A percentile compares a stretch with the other conserved stretches of the same genome.
Conservation (phyloP, 179 eudicot species). For the Nepenthes alata region DNA sequence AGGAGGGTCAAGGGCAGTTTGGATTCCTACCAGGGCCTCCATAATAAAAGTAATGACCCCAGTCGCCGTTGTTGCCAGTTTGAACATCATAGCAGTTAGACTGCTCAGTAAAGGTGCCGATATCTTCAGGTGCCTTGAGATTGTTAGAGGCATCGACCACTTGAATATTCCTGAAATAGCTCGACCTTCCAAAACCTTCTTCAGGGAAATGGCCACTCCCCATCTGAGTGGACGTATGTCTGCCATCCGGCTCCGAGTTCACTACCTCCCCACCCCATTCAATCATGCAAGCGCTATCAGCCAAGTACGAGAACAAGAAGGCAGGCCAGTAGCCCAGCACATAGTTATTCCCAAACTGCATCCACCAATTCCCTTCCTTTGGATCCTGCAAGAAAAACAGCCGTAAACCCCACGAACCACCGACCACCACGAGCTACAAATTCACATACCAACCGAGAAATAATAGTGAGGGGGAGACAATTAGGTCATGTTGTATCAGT, state of each 20-base stretch:
- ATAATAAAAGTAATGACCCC: slow-evolving; percentile 84
- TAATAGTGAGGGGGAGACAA: neutral
- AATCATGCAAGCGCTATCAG: slow-evolving; percentile 89
- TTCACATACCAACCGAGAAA: neutral
- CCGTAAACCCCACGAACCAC: neutral
- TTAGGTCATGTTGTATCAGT: neutral
- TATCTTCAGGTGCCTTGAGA: slow-evolving; percentile 69
- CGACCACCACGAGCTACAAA: neutral
- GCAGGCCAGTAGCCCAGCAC: slow-evolving; percentile 93
- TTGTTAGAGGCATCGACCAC: slow-evolving; percentile 80
- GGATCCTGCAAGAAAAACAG: slow-evolving; percentile 46
- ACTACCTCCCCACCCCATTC: slow-evolving; percentile 98
- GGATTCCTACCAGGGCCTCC: slow-evolving; percentile 87
- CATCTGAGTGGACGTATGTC: slow-evolving; percentile 82
- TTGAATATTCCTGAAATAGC: slow-evolving; percentile 84
- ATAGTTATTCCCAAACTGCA: slow-evolving; percentile 82
- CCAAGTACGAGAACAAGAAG: slow-evolving; percentile 74
- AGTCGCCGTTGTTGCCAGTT: slow-evolving; percentile 65
- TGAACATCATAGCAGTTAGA: slow-evolving; percentile 89
- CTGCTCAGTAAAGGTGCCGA: slow-evolving; percentile 84
- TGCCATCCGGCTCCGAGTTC: slow-evolving; percentile 66
- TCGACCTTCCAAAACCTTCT: slow-evolving; percentile 83
- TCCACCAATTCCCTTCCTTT: slow-evolving; percentile 97
- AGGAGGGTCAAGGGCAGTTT: slow-evolving; percentile 41
- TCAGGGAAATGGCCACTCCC: slow-evolving; percentile 93